Evolutionary conservation across 192 early-diverging fungal species (phyloP).

Genomic region (Backusella mclennaniae): DNA sequence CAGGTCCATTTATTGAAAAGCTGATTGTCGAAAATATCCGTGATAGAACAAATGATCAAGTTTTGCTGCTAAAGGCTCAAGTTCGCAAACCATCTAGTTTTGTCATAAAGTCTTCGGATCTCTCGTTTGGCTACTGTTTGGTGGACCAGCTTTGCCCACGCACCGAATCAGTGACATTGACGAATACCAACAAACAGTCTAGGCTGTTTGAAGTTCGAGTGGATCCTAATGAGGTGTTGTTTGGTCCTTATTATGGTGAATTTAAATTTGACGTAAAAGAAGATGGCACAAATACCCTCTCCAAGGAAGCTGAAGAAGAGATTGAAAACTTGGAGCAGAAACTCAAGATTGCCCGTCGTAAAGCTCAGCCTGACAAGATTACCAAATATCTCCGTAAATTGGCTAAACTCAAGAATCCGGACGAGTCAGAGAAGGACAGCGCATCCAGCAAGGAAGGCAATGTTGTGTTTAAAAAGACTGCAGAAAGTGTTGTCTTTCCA

Average conservation of each 20-base stretch:
- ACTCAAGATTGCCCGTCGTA: constrained; percentile 92
- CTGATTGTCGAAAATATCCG: constrained; percentile 87
- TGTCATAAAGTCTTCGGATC: constrained; percentile 63
- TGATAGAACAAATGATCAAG: constrained; percentile 79
- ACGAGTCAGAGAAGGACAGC: constrained; percentile 16
- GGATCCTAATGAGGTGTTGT: constrained; percentile 68
- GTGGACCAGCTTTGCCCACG: constrained; percentile 51
- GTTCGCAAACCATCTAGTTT: constrained; percentile 89
- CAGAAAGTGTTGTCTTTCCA: constrained; percentile 63
- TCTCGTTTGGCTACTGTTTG: constrained; percentile 77
- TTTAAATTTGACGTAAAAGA: constrained; percentile 66
- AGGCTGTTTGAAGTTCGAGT: constrained; percentile 76
- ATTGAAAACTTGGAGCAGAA: constrained; percentile 97
- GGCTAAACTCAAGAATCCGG: constrained; percentile 46
- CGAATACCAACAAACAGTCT: constrained; percentile 80
- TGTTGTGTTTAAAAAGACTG: constrained; percentile 49
- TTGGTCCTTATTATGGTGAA: constrained; percentile 52
- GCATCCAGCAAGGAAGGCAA: not conserved
- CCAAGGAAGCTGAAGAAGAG: constrained; percentile 85
- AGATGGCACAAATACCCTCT: constrained; percentile 51
- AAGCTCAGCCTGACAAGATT: constrained; percentile 85
- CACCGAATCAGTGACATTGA: constrained; percentile 67
- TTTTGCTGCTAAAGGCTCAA: constrained; percentile 82
- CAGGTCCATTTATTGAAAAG: constrained; percentile 84
- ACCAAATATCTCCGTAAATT: constrained; percentile 78